Conservation (phyloP, 192 early-diverging fungal genomes). For the Pecoramyces ruminantium region DNA sequence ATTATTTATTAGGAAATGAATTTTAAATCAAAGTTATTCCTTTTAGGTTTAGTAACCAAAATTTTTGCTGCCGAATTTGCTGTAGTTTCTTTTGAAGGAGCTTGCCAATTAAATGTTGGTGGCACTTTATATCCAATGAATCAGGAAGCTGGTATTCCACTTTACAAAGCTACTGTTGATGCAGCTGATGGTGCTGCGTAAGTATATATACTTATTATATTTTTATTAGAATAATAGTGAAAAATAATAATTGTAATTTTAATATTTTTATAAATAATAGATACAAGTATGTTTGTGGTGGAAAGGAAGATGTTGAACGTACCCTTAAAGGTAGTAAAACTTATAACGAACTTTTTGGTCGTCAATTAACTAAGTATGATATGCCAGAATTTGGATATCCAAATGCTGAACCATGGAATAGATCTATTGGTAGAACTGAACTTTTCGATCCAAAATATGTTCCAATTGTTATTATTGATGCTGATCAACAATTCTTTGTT, state of each 20-base stretch:
- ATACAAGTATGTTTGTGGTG: background rate
- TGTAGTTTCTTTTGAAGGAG: too few relatives aligned
- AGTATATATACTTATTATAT: background rate
- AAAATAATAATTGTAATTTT: background rate
- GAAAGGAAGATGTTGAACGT: background rate
- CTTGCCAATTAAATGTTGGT: too few relatives aligned
- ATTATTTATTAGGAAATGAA: too few relatives aligned
- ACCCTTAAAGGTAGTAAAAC: background rate
- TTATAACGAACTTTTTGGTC: background rate
- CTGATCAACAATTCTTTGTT: too few relatives aligned
- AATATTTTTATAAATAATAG: background rate
- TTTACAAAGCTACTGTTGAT: background rate
- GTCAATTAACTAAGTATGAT: background rate
- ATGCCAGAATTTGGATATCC: background rate
- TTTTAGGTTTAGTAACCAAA: too few relatives aligned
- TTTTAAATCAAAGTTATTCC: too few relatives aligned
- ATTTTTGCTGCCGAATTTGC: too few relatives aligned
- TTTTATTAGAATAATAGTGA: background rate
- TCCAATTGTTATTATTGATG: too few relatives aligned
- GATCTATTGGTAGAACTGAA: background rate
- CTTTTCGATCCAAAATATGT: too few relatives aligned
- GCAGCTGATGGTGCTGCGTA: background rate
- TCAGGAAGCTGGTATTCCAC: background rate
- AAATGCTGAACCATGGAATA: background rate
- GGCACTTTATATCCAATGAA: background rate